Base-by-base conservation (phyloP, 1,284 basidiomycete species). In the Puccinia novopanici region DNA sequence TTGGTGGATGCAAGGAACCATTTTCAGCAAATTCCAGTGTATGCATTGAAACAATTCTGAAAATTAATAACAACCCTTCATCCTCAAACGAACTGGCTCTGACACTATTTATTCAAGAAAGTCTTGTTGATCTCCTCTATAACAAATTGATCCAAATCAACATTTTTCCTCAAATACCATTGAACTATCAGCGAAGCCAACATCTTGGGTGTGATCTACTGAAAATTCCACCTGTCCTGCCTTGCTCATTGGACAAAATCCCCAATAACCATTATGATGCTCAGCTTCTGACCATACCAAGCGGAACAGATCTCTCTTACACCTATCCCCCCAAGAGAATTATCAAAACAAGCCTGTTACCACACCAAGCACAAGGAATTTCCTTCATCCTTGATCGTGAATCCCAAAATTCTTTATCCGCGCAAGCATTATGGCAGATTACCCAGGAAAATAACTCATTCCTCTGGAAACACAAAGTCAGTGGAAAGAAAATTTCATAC, bases 301-400 rank as follows among this genome's bases (percentile, higher is more conserved):
- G 65, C 40, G 42, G 65, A 30, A 45, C 40, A 45, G 65, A 68
- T n/a, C 65, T 68, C 22, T 19, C 13, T 9, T n/a, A 12, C 4
- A 24, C 40, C 24, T 68, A 68, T 68, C 42, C 65, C 24, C 65
- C 65, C 13, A 15, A 24, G 19, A 3, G 48, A 2, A 45, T 68
- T 17, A 68, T 68, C 45, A 45, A 45, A 30, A 45, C 40, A 9
- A 45, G 10, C 3, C 24, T 68, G 19, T 27, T 68, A 27, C n/a
- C 19, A 42, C 45, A 68, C 40, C 65, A 68, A n/a, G 65, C 65
- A 15, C 65, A 68, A 27, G 65, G 65, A 48, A n/a, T 68, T 17
- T 42, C 65, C 12, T 68, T 68, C 24, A n/a, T 68, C 37, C n/a
- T 68, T 42, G 65, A 68, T 15, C 40, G 65, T 45, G 65, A 68